phyloP scores from a whole-genome alignment of 805 yeast genomes.

The Wickerhamomyces chaumierensis region DNA sequence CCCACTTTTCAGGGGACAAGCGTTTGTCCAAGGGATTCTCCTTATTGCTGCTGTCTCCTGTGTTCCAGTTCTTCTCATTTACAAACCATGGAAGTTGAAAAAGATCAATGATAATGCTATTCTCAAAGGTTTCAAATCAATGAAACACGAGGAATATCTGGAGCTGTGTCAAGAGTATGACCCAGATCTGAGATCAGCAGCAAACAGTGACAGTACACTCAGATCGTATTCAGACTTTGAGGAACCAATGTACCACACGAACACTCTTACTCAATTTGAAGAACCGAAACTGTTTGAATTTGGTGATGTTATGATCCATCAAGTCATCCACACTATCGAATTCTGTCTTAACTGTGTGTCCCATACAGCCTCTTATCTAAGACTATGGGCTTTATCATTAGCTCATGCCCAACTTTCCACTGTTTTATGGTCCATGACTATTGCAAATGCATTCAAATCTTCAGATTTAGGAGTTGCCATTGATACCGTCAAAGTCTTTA shows the following conservation, averaged over 20 bases:
- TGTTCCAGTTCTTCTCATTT: slow-evolving; percentile 83
- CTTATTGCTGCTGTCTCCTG: slow-evolving; percentile 72
- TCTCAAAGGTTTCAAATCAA: slow-evolving; percentile 39
- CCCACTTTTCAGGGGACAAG: slow-evolving; percentile 71
- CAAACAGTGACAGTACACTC: too few species aligned
- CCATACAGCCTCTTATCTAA: slow-evolving; percentile 94
- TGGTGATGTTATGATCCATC: slow-evolving; percentile 94
- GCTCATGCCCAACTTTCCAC: slow-evolving; percentile 94
- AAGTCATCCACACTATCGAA: slow-evolving; percentile 94
- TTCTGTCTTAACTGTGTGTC: slow-evolving; percentile 94
- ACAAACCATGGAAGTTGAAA: slow-evolving; percentile 70
- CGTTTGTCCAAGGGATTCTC: slow-evolving; percentile 58
- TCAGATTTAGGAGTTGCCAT: too few species aligned
- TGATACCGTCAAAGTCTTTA: slow-evolving; percentile 63
- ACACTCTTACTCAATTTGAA: slow-evolving; percentile 36
- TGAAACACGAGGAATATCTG: slow-evolving; percentile 21
- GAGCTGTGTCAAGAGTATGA: too few species aligned
- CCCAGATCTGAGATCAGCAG: too few species aligned
- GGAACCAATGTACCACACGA: slow-evolving; percentile 34
- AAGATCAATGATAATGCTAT: slow-evolving; percentile 40
- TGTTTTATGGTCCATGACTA: slow-evolving; percentile 96
- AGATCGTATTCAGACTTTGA: too few species aligned
- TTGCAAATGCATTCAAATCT: slow-evolving; percentile 71
- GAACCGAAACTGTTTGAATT: slow-evolving; percentile 53
- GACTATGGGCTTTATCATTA: slow-evolving; percentile 93